Evolutionary conservation across 257 asterid species (phyloP).

Genomic region (Salvia splendens): DNA sequence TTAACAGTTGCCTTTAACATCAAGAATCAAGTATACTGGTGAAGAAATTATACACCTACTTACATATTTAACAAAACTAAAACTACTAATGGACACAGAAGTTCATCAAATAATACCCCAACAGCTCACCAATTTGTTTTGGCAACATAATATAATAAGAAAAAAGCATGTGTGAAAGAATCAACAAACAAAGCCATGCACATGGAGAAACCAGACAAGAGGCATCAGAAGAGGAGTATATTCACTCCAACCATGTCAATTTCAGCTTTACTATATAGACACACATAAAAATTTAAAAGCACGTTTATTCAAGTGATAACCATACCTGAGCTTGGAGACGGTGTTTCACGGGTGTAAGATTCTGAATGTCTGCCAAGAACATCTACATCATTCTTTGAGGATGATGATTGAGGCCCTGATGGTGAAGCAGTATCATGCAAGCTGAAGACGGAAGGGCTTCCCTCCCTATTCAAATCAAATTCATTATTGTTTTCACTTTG

Average conservation of each 20-base stretch:
- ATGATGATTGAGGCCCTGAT: constrained; percentile 68
- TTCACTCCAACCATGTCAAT: not conserved
- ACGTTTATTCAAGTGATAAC: not conserved
- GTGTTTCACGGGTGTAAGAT: constrained; percentile 59
- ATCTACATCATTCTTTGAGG: constrained; percentile 70
- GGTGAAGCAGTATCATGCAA: constrained; percentile 72
- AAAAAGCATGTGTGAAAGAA: not conserved
- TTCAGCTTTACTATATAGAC: not conserved
- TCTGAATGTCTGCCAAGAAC: constrained; percentile 50
- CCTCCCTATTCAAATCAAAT: constrained; percentile 62
- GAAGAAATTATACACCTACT: not conserved
- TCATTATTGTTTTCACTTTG: constrained; percentile 46
- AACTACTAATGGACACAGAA: not conserved
- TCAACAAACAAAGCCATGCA: not conserved
- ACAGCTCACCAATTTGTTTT: not conserved
- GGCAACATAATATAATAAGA: not conserved
- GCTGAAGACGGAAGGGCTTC: constrained; percentile 63
- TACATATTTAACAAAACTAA: not conserved
- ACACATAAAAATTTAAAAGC: not conserved
- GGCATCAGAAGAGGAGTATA: not conserved
- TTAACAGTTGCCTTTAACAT: not conserved
- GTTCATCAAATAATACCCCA: not conserved
- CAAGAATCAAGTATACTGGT: not conserved
- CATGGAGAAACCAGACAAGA: not conserved
- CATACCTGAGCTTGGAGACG: constrained; percentile 91